Evolutionary conservation across 179 eudicot species (phyloP), one percentile per base, ranked within the genome.

Genomic region (Gypsophila paniculata): DNA sequence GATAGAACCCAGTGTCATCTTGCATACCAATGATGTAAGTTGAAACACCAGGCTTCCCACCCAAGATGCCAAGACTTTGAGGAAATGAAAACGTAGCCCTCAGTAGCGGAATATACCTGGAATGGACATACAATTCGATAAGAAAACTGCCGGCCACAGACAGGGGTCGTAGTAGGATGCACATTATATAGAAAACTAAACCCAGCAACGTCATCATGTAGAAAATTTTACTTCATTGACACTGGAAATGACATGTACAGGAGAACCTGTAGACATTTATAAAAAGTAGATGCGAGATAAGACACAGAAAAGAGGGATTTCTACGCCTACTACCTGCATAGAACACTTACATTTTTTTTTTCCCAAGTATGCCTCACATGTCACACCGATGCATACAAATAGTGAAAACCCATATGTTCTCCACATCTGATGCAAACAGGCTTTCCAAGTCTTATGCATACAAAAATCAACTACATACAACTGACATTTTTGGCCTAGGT

Each of bases 1-100:
- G 87, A 77, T 89, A 94, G 75, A 91, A 91, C 4, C 89, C 97
- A 55, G 80, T 86, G n/a, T 88, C 96, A 76, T 91, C 99, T 86
- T 94, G 99, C 74, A 90, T 84, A 4, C 96, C 99, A 74, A 90
- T 75, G 61, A 94, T 85, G 79, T 94, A 94, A 57, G 99, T 94
- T 70, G 99, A 94, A 68, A 86, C 97, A 79, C 99, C 99, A 63
- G 99, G 89, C 79, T 86, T 90, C 70, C 99, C 99, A 64, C 99
- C 99, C 69, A 91, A 83, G 74, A 94, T 84, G 63, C 99, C 99
- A 82, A 94, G 88, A 84, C 97, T 94, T 77, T 94, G 99, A 15
- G 97, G 96, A 84, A 94, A 94, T 48, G 86, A 81, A 71, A 89
- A 94, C 59, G 94, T 91, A 51, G 89, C 88, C 53, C 81, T 82